These are phyloP conservation scores for Solidago caesia DNA, from an alignment of 129 eudicot genomes.

Conservation along the genomic window DNA sequence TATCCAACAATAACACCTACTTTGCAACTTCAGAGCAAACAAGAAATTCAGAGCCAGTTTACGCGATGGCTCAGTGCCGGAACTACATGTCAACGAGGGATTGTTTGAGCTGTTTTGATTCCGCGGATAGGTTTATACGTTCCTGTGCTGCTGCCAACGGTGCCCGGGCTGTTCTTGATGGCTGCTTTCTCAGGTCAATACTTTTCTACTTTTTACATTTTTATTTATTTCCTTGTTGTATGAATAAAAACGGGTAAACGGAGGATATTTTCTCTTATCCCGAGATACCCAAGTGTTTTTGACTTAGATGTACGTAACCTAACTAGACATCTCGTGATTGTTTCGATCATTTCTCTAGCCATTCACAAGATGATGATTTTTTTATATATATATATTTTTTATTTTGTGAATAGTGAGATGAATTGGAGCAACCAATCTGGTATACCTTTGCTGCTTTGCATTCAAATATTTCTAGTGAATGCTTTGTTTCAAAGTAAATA, in stretches of 20 bases:
- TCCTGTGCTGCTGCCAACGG: slow-evolving; percentile 62
- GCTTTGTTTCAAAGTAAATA: no score
- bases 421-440: no score
- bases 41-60: slow-evolving; percentile 53
- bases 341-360: no score
- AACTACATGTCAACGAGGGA: slow-evolving; percentile 52
- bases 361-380: no score
- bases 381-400: no score
- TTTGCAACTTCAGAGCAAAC: slow-evolving; percentile 57
- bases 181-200: slow-evolving; percentile 71
- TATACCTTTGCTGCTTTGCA: no score
- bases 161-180: slow-evolving; percentile 67
- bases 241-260: neutral
- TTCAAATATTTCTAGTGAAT: no score
- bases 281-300: no score
- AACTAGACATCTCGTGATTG: no score
- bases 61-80: slow-evolving; percentile 67
- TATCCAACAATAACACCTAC: slow-evolving; percentile 36
- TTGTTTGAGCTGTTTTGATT: slow-evolving; percentile 61
- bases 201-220: neutral
- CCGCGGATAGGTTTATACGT: slow-evolving; percentile 46
- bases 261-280: neutral
- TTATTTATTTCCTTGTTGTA: neutral
- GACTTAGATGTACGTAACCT: no score
- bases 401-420: no score